Base-by-base conservation (phyloP, 805 yeast species). In the Candida takata region DNA sequence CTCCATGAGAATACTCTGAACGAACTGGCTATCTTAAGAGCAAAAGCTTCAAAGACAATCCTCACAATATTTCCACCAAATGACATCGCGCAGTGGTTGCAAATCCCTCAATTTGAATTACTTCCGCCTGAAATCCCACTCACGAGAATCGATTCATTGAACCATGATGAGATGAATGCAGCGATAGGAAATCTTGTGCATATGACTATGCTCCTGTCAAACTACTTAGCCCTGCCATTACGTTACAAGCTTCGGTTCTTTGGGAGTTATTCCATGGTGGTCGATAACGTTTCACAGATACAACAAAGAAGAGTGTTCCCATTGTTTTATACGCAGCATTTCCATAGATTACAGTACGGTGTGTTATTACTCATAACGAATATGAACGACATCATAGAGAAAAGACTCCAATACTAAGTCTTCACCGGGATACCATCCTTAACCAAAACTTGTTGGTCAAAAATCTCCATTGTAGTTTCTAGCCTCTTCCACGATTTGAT, bases 401-500 rank as follows among this genome's bases (percentile, higher is more conserved):
- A 48, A 16, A 35, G 36, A 2, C 41, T 39, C 33, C 32, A 42
- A 29, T 45, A 41, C 25, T 45, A 29, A 32, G 29, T 29, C 25
- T 27, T 41, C 19, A 34, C 33, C 7, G 43, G 36, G 15, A 31
- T 27, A 2, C 53, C 50, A 23, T 38, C 34, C 5, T 53, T 40
- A 6, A 66, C 70, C 35, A 70, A 43, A 6, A 52, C 41, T 43
- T 69, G 74, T 32, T 54, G 47, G 48, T 72, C 76, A 38, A 70
- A 55, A 7, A 26, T 44, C n/a, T 54, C 55, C 29, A 26, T 25
- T 0, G 60, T 64, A 17, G 72, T 67, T 49, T 82, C 81, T 13
- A 78, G 54, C 40, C 92, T 60, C 57, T 88, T 87, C 87, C 94
- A 85, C 3, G 86, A 72, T 25, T 52, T 57, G 12, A 66, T 51